Evolutionary conservation across 495 filamentous ascomycete genomes (phyloP), one percentile per base, ranked within the genome.

Genomic region (Tuber umbilicatum): DNA sequence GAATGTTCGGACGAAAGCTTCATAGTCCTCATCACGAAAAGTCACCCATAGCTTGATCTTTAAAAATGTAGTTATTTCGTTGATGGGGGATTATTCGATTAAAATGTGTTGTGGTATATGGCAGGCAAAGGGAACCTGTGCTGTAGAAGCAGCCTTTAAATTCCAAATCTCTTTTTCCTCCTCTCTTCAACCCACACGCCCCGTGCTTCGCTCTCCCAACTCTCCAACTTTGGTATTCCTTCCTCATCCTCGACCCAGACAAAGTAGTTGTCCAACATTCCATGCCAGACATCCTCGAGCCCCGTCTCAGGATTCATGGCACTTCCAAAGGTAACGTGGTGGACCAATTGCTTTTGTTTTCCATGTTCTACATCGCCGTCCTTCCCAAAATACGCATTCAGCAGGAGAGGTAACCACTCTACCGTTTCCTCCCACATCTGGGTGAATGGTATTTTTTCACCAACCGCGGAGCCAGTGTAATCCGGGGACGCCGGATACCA

Each of bases 371-470:
- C 50, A 23, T 23, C 70, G 42, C 72, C 41, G 7, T 31, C 31
- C 39, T 14, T 64, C n/a, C 79, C 73, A 55, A 81, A 76, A 45
- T 81, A 81, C 43, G 74, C 60, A 6, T 37, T 43, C 42, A 82
- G 70, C 16, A 78, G 37, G 17, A 50, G 10, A 37, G 73, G 75
- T n/a, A 82, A 75, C 81, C 81, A 82, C 47, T 73, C 70, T 23
- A 21, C 35, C 27, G 75, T 73, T 39, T 82, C 80, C 68, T 80
- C 80, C 81, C 81, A 82, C 80, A 82, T 82, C 17, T 73, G 70
- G 16, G 74, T 10, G 37, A 76, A 76, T 2, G 81, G 81, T n/a
- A 82, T 75, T 43, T 74, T 60, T 31, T 70, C 73, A 45, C 79
- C 50, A 37, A 50, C 45, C 35, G 39, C 42, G 19, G 77, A 73